A percentile compares a stretch with the other conserved stretches of the same genome.
Evolutionary conservation across 306 rosid genomes (phyloP).

Genomic region (Abrus pulchellus): DNA sequence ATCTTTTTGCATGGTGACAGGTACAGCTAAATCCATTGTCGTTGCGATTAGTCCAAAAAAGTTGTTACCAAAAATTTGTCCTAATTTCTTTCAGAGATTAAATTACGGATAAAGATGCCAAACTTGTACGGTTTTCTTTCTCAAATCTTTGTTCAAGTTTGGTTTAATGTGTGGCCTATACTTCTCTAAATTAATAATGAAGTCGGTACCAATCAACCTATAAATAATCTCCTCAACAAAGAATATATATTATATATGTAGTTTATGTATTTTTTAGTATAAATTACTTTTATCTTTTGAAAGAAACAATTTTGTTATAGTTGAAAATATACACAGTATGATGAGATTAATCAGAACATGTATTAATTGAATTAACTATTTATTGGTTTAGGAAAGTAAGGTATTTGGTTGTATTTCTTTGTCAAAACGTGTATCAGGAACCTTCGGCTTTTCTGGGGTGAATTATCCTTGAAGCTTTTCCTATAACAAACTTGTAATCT

Average conservation of each 20-base stretch:
- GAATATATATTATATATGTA: background rate
- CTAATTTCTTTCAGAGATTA: background rate
- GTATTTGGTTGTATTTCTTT: no score
- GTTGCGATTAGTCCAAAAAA: slow-evolving; percentile 9
- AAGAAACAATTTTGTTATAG: no score
- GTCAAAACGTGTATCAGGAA: background rate
- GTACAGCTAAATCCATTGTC: background rate
- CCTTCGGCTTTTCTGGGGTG: background rate
- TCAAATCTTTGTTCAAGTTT: slow-evolving; percentile 36
- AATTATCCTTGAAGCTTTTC: background rate
- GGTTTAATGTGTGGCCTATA: slow-evolving; percentile 35
- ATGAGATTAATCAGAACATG: no score
- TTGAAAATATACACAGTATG: no score
- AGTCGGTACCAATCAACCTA: background rate
- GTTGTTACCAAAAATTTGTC: background rate
- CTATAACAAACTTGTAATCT: background rate
- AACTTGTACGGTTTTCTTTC: slow-evolving; percentile 34
- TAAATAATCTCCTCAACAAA: background rate
- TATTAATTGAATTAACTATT: no score
- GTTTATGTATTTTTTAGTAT: background rate
- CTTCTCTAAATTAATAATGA: slow-evolving; percentile 6
- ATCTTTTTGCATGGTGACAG: background rate
- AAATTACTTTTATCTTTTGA: no score
- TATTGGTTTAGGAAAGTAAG: no score
- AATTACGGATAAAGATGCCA: slow-evolving; percentile 12